Evolutionary conservation across 768 basidiomycete species (phyloP), one percentile per base, ranked within the genome.

Genomic region (Coprinellus micaceus): DNA sequence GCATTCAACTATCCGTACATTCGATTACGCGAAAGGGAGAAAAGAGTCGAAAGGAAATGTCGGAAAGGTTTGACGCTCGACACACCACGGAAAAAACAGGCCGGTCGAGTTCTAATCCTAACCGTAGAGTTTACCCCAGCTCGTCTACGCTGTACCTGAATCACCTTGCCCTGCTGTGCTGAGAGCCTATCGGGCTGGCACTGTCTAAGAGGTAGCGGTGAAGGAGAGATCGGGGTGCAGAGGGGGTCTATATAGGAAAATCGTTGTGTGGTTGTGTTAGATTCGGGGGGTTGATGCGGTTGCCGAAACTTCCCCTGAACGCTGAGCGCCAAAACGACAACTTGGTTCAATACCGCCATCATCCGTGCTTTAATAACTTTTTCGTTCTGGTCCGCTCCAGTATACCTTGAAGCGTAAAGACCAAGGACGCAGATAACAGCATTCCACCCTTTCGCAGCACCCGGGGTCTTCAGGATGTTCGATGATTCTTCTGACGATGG

Each of bases 121-220:
- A 22, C 33, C 33, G 33, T 33, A 33, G 33, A 33, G 33, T 33
- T 33, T n/a, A n/a, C n/a, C 6, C 30, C 53, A 26, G 21, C 41
- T 39, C 21, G 10, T 54, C 53, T 54, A 54, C 53, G 53, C 53
- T 53, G n/a, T 28, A 41, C 53, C 53, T 29, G 53, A 54, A 54
- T 54, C 53, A 45, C 53, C 53, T 25, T 45, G 28, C 53, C 53
- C 41, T 21, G 29, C 53, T 43, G 53, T 45, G 33, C 11, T 21
- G 17, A 45, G 28, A 25, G 39, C 19, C 52, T 44, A 41, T 54
- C 33, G 53, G 53, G 53, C 53, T 43, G 53, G 53, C 44, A 54
- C 53, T 54, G 53, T 54, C 53, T 54, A 54, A 45, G 21, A 54
- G 53, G 53, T 41, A 41, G 53, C 53, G 41, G 25, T 54, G 53